phyloP scores from a whole-genome alignment of 768 basidiomycete genomes.

The Fomitopsis pulvina region DNA sequence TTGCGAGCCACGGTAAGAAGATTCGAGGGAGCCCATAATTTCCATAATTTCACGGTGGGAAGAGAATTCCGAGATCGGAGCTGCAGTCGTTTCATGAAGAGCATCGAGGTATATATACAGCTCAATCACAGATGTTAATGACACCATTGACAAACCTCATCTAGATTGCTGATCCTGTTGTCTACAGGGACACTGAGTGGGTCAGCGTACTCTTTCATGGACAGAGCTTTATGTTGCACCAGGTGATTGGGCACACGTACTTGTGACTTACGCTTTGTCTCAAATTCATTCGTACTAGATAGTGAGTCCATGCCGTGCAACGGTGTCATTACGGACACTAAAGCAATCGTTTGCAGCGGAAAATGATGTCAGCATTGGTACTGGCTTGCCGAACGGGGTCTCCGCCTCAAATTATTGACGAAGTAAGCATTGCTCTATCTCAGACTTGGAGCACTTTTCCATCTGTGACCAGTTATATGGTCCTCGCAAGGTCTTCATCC shows the following conservation, averaged over 20 bases:
- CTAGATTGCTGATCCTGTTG: slow-evolving; percentile 78
- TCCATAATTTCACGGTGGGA: slow-evolving; percentile 94
- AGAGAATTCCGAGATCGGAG: slow-evolving; percentile 79
- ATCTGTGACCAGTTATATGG: slow-evolving; percentile 59
- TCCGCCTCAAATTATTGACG: slow-evolving; percentile 67
- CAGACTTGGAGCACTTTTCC: not conserved
- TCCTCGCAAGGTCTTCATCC: slow-evolving; percentile 71
- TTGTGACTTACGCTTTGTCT: not conserved
- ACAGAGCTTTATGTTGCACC: slow-evolving; percentile 98
- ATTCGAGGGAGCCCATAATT: slow-evolving; percentile 91
- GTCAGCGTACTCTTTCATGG: slow-evolving; percentile 90
- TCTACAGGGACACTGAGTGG: slow-evolving; percentile 93
- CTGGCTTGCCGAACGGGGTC: slow-evolving; percentile 71
- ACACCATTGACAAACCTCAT: not conserved
- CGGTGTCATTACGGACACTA: not conserved
- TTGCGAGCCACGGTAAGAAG: slow-evolving; percentile 52
- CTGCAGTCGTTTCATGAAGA: slow-evolving; percentile 83
- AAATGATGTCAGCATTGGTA: slow-evolving; percentile 92
- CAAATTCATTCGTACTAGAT: slow-evolving; percentile 1
- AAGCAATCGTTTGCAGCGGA: slow-evolving; percentile 52
- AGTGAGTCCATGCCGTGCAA: slow-evolving; percentile 9
- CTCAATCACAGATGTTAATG: not conserved
- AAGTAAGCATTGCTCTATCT: slow-evolving; percentile 35
- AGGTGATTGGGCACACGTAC: slow-evolving; percentile 43
- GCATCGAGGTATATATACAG: slow-evolving; percentile 53